Evolutionary conservation across 768 basidiomycete species (phyloP).

Genomic region (Agrocybe pediades): DNA sequence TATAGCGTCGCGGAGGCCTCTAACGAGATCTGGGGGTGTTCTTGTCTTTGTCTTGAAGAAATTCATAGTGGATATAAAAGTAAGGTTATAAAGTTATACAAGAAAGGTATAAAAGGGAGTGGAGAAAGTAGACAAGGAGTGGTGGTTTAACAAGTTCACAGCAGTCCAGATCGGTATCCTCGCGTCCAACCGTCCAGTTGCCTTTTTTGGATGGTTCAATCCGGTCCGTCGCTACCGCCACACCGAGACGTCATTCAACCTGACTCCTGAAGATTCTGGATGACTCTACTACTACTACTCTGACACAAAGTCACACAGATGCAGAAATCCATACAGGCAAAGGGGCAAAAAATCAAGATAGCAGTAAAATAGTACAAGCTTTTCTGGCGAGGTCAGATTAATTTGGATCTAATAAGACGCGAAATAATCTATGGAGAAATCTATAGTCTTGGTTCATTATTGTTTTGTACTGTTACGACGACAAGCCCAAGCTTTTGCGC

Average conservation of each 20-base stretch:
- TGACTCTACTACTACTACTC: background rate
- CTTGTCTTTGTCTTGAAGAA: constrained; percentile 93
- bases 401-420: no score
- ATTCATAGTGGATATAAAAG: constrained; percentile 59
- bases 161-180: constrained; percentile 13
- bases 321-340: no score
- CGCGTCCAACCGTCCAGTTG: constrained; percentile 18
- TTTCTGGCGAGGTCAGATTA: no score
- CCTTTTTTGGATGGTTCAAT: constrained; percentile 26
- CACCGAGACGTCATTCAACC: background rate
- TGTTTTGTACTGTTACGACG: no score
- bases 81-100: constrained; percentile 8
- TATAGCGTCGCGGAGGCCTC: constrained; percentile 77
- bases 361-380: no score
- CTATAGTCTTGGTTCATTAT: no score
- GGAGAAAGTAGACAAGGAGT: background rate
- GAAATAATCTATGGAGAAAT: background rate
- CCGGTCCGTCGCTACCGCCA: constrained; percentile 14
- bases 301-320: no score
- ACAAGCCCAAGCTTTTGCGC: constrained; percentile 20
- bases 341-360: no score
- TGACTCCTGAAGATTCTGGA: background rate
- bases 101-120: constrained; percentile 4
- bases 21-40: constrained; percentile 86
- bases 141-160: constrained; percentile 10